A percentile compares a stretch with the other conserved stretches of the same genome.
Conservation (phyloP, 768 basidiomycete species). For the Amanita exitialis region DNA sequence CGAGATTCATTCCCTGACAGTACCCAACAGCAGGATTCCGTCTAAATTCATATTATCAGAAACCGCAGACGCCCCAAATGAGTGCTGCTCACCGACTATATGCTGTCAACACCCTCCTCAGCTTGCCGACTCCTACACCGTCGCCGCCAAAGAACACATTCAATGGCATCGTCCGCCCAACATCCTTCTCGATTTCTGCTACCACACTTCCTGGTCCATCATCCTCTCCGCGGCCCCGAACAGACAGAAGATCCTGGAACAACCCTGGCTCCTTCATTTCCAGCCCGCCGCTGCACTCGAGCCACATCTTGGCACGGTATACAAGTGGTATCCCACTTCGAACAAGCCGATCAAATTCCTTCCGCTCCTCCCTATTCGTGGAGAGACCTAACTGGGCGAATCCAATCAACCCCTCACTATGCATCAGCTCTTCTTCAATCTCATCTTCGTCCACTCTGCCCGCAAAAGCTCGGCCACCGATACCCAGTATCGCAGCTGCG, state of each 20-base stretch:
- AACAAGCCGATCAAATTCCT: slow-evolving; percentile 74
- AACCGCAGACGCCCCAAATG: background rate
- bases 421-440: slow-evolving; percentile 59
- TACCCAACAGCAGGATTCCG: slow-evolving; percentile 92
- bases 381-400: slow-evolving; percentile 83
- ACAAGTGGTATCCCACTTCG: slow-evolving; percentile 79
- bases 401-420: slow-evolving; percentile 81
- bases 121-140: slow-evolving; percentile 87
- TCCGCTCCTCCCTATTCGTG: slow-evolving; percentile 66
- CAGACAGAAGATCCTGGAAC: slow-evolving; percentile 73
- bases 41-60: slow-evolving; percentile 26
- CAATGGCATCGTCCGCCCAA: slow-evolving; percentile 83
- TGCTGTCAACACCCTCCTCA: slow-evolving; percentile 81
- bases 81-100: slow-evolving; percentile 75
- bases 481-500: slow-evolving; percentile 59
- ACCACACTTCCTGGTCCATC: slow-evolving; percentile 37
- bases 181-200: slow-evolving; percentile 94
- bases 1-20: slow-evolving; percentile 92
- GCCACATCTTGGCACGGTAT: slow-evolving; percentile 83
- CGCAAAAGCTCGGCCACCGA: slow-evolving; percentile 17
- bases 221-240: slow-evolving; percentile 16
- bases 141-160: slow-evolving; percentile 98
- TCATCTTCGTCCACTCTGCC: slow-evolving; percentile 47
- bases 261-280: slow-evolving; percentile 89
- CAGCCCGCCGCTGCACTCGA: slow-evolving; percentile 88